Base-by-base conservation (phyloP, 2,329 filamentous ascomycete species). In the Aureobasidium sp. region DNA sequence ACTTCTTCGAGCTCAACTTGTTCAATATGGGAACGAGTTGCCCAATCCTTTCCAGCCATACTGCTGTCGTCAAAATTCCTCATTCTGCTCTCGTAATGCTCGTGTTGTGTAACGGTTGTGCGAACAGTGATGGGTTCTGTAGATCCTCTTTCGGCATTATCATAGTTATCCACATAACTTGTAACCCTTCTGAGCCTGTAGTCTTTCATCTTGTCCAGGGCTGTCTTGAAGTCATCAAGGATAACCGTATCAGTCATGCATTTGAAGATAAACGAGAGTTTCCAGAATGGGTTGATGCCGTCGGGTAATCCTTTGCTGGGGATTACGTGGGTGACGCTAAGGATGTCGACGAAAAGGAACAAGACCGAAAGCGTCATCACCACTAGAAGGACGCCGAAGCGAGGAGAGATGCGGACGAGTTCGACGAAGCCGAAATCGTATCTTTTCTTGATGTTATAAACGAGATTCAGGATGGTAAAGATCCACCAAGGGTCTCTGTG, bases 401-500 rank as follows among this genome's bases (percentile, higher is more conserved):
- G 83, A 1, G 85, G 85, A 2, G 83, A 86, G 7, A 85, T 80
- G 5, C 77, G 76, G 56, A 87, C 75, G 26, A 88, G 79, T 63
- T 87, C 83, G 48, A 78, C 68, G 36, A 84, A 72, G 2, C 78
- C 78, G 65, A 87, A 82, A 51, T 84, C 81, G 71, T 88, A 88
- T 47, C 83, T 79, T 32, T 76, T 79, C 63, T 83, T 84, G 69
- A 87, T 86, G 50, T 84, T 84, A 75, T 80, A 86, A 70, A 87
- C 82, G 3, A 88, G 75, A 26, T 78, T 82, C 64, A 79, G 67
- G 1, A 80, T 82, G 0, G 84, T 86, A 66, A 85, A 84, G 20
- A 88, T 80, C 85, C 85, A 88, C 85, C 85, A 88, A 0, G 85
- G 85, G 65, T 88, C 85, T 10, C 84, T 79, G 67, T 83, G 85